Evolutionary conservation across 2,329 filamentous ascomycete genomes (phyloP), one percentile per base, ranked within the genome.

Genomic region (Podosphaera xanthii): DNA sequence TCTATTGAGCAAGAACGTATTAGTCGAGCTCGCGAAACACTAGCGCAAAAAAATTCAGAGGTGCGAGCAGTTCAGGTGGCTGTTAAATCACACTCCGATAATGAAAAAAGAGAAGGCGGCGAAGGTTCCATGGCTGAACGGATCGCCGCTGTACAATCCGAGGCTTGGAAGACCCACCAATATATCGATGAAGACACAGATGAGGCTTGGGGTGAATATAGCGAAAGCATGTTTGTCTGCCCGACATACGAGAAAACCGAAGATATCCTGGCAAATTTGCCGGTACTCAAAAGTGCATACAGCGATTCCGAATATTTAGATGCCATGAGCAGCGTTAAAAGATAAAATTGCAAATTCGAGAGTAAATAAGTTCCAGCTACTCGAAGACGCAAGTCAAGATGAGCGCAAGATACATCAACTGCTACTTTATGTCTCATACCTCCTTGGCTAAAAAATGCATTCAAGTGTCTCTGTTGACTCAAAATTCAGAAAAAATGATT

Each of bases 21-120:
- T 76, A 6, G 71, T 64, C 57, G 73, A 70, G 62, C 71, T 65
- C 66, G 71, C 64, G 65, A 75, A 65, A 61, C 61, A 31, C 48
- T 58, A n/a, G 59, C 62, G 35, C 53, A 62, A 31, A 60, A 61
- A 50, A 42, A 61, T 33, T 70, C 73, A 3, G 80, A 82, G 62
- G 82, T 86, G 33, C 83, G 86, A 62, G 84, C 87, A 14, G 87
- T 94, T 65, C 85, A 92, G 70, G 87, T 94, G 74, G 87, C 87
- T 36, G 83, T 94, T 67, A 94, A 94, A 74, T 82, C 82, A 44
- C 79, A 81, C 1, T 79, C 81, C 54, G 81, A 85, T 64, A 81
- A 82, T 59, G 83, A 84, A 58, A 76, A 75, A 53, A 75, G 80
- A 59, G 76, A 80, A 10, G 81, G 80, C 33, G 79, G 86, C 64